phyloP scores from a whole-genome alignment of 2,329 filamentous ascomycete species.

The Venturiaceae sp. region DNA sequence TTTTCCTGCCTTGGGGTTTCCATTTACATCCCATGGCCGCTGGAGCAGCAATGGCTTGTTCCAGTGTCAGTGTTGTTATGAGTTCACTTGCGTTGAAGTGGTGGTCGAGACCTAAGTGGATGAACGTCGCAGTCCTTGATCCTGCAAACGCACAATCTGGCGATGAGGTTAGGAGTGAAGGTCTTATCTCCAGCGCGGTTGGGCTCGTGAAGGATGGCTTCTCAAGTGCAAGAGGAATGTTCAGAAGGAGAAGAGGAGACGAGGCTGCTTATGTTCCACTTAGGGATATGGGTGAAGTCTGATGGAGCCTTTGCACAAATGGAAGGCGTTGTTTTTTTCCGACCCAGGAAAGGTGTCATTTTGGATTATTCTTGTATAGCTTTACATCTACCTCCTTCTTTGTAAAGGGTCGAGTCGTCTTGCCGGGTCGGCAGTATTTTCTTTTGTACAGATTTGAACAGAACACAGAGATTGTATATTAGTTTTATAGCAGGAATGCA shows the following conservation, averaged over 20 bases:
- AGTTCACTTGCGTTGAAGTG: slow-evolving; percentile 77
- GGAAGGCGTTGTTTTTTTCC: no score
- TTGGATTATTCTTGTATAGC: neutral
- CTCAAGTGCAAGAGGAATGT: neutral
- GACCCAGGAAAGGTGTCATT: neutral
- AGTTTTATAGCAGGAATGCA: neutral
- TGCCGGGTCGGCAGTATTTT: neutral
- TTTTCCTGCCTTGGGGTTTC: slow-evolving; percentile 83
- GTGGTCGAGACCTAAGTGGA: slow-evolving; percentile 79
- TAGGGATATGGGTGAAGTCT: slow-evolving; percentile 26
- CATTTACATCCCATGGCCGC: slow-evolving; percentile 91
- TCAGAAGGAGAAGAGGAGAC: slow-evolving; percentile 17
- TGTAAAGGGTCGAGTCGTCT: neutral
- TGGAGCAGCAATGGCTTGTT: slow-evolving; percentile 85
- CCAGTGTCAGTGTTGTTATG: slow-evolving; percentile 80
- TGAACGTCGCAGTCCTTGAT: slow-evolving; percentile 61
- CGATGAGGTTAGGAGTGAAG: slow-evolving; percentile 14
- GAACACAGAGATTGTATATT: neutral
- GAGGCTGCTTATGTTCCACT: slow-evolving; percentile 36
- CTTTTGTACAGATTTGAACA: neutral
- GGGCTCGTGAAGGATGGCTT: neutral
- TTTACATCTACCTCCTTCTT: neutral
- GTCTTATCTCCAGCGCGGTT: neutral
- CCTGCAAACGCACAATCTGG: slow-evolving; percentile 18
- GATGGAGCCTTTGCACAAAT: neutral